Percentiles rank a stretch among this genome's conserved stretches.
phyloP scores from a whole-genome alignment of 2,329 filamentous ascomycete species.

The Fusarium chlamydosporum region DNA sequence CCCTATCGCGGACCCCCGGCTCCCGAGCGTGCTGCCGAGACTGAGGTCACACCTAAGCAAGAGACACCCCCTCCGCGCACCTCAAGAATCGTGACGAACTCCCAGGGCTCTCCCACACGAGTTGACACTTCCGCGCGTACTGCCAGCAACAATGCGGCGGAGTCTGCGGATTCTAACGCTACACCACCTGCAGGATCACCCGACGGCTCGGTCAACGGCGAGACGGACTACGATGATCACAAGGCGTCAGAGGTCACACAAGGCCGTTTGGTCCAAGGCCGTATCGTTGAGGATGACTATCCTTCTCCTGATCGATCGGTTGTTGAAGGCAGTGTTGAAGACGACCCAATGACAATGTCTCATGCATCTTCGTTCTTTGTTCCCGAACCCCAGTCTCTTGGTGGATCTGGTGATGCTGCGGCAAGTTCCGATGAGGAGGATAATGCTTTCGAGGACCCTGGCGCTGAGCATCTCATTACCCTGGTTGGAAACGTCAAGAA shows the following conservation, averaged over 20 bases:
- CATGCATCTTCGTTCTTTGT: conserved; percentile 86
- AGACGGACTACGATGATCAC: conserved; percentile 77
- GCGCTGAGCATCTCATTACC: conserved; percentile 94
- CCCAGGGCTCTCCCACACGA: conserved; percentile 61
- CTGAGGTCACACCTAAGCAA: conserved; percentile 40
- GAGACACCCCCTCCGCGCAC: conserved; percentile 44
- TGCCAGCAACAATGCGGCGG: conserved; percentile 23
- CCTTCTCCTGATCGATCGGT: conserved; percentile 81
- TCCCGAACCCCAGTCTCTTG: conserved; percentile 76
- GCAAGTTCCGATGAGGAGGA: conserved; percentile 93
- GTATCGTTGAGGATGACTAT: conserved; percentile 95
- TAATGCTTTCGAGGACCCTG: conserved; percentile 83
- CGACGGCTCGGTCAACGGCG: conserved; percentile 52
- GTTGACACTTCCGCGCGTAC: conserved; percentile 43
- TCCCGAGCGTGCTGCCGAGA: conserved; percentile 39
- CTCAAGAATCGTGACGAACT: conserved; percentile 58
- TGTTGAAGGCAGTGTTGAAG: conserved; percentile 75
- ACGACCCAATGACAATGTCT: conserved; percentile 86
- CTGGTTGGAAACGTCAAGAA: conserved; percentile 95
- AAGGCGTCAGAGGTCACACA: conserved; percentile 91
- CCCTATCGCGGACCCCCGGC: conserved; percentile 38
- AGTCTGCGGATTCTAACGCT: conserved; percentile 32
- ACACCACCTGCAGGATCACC: conserved; percentile 48
- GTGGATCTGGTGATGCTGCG: conserved; percentile 87
- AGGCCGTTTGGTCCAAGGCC: conserved; percentile 90